Evolutionary conservation across 371 early-diverging fungal species (phyloP).

Genomic region (Choanephora cucurbitarum): DNA sequence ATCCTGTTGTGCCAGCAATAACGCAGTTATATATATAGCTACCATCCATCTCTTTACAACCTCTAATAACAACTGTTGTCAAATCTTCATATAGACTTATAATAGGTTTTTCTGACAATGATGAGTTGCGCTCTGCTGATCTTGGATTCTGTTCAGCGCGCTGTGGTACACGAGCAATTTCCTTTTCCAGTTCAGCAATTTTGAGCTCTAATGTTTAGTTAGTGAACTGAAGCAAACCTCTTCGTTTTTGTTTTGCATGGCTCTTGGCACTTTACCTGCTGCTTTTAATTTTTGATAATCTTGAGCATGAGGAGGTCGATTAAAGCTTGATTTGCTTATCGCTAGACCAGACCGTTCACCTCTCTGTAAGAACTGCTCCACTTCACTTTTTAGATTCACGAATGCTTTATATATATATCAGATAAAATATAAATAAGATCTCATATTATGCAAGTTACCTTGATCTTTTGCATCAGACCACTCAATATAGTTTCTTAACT

Average conservation of each 20-base stretch:
- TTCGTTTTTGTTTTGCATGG: background rate
- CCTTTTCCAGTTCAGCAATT: background rate
- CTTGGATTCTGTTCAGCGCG: constrained; percentile 1
- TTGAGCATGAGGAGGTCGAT: background rate
- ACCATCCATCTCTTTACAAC: constrained; percentile 4
- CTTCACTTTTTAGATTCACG: constrained; percentile 1
- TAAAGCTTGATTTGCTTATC: background rate
- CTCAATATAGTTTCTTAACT: background rate
- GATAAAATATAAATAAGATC: too few species aligned
- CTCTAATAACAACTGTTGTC: constrained; percentile 14
- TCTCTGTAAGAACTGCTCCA: background rate
- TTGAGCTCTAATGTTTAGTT: background rate
- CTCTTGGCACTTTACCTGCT: background rate
- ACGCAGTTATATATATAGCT: constrained; percentile 16
- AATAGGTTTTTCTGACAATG: background rate
- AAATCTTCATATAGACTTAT: constrained; percentile 16
- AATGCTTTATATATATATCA: too few species aligned
- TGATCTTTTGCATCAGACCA: constrained; percentile 5
- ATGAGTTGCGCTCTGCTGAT: background rate
- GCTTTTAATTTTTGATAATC: background rate
- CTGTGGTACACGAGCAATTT: background rate
- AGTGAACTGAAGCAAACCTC: background rate
- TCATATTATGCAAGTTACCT: too few species aligned
- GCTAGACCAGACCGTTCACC: background rate
- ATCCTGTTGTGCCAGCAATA: constrained; percentile 21